phyloP scores from a whole-genome alignment of 768 basidiomycete genomes.

The Trametes cingulata region DNA sequence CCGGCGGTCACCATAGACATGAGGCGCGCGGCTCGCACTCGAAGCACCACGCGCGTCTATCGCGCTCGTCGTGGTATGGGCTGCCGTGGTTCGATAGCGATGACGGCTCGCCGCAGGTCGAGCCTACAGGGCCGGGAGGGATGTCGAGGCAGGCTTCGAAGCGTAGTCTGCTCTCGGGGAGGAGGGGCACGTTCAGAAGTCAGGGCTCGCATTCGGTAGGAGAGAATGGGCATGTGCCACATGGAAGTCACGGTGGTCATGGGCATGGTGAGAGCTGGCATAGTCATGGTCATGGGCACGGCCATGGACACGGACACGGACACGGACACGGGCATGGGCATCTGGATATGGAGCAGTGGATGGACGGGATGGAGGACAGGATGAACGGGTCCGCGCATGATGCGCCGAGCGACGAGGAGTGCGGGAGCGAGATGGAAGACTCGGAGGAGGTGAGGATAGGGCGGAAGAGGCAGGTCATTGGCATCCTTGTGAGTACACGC shows the following conservation, averaged over 20 bases:
- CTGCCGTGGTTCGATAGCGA: constrained; percentile 10
- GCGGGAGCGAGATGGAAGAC: constrained; percentile 13
- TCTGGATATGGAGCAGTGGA: constrained; percentile 20
- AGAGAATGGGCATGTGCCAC: too few species aligned
- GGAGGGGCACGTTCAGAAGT: not conserved
- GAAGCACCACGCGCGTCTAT: constrained; percentile 19
- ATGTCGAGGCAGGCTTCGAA: not conserved
- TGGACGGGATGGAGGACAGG: constrained; percentile 9
- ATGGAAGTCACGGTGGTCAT: too few species aligned
- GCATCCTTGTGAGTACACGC: constrained; percentile 59
- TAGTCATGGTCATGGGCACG: constrained; percentile 1
- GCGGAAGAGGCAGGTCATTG: constrained; percentile 66
- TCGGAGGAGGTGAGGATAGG: constrained; percentile 23
- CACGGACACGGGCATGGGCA: constrained; percentile 27
- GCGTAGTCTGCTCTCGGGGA: not conserved
- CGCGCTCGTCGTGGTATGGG: constrained; percentile 21
- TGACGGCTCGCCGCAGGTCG: not conserved
- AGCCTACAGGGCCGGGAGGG: not conserved
- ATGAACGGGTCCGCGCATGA: constrained; percentile 10
- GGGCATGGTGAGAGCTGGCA: too few species aligned
- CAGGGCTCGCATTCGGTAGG: not conserved
- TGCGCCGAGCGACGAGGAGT: constrained; percentile 16
- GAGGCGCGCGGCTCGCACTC: constrained; percentile 28
- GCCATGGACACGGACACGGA: not conserved
- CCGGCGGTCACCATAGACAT: constrained; percentile 31